These are phyloP conservation scores for Penicillium angulare DNA, from an alignment of 495 filamentous ascomycete species.

Conservation along the genomic window DNA sequence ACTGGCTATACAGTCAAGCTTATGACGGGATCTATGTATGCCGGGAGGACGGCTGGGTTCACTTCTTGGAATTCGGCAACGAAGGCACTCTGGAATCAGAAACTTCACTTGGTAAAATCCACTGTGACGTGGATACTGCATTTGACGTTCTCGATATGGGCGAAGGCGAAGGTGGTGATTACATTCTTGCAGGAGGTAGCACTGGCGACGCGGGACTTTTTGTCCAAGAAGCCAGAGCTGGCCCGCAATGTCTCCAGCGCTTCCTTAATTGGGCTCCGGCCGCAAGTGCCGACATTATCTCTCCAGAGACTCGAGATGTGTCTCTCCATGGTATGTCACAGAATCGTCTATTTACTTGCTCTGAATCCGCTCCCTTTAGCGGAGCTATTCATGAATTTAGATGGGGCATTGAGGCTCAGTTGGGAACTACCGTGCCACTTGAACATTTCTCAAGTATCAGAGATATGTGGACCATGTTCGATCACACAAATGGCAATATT, in stretches of 20 bases:
- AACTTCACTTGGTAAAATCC: slow-evolving; percentile 38
- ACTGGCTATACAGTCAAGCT: slow-evolving; percentile 52
- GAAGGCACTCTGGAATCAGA: slow-evolving; percentile 37
- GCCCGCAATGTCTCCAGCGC: slow-evolving; percentile 52
- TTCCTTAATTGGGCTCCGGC: slow-evolving; percentile 84
- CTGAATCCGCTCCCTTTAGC: slow-evolving; percentile 38
- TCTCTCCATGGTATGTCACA: slow-evolving; percentile 20
- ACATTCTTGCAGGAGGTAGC: slow-evolving; percentile 78
- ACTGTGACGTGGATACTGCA: slow-evolving; percentile 45
- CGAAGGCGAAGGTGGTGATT: slow-evolving; percentile 61
- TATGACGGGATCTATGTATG: slow-evolving; percentile 75
- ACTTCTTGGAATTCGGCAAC: slow-evolving; percentile 61
- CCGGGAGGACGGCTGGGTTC: slow-evolving; percentile 75
- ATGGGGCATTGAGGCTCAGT: slow-evolving; percentile 67
- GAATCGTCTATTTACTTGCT: slow-evolving; percentile 42
- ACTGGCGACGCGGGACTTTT: slow-evolving; percentile 78
- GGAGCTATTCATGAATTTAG: slow-evolving; percentile 70
- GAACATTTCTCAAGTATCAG: slow-evolving; percentile 34
- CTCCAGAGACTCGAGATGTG: slow-evolving; percentile 17
- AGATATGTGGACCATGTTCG: slow-evolving; percentile 51
- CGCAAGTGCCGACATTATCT: slow-evolving; percentile 62
- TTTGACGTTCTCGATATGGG: slow-evolving; percentile 49
- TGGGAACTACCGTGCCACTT: slow-evolving; percentile 53
- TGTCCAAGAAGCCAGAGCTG: slow-evolving; percentile 55
- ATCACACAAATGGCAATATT: slow-evolving; percentile 37